These are phyloP conservation scores for Pleurotus tuber-regium DNA, from an alignment of 768 basidiomycete species.

Conservation along the genomic window DNA sequence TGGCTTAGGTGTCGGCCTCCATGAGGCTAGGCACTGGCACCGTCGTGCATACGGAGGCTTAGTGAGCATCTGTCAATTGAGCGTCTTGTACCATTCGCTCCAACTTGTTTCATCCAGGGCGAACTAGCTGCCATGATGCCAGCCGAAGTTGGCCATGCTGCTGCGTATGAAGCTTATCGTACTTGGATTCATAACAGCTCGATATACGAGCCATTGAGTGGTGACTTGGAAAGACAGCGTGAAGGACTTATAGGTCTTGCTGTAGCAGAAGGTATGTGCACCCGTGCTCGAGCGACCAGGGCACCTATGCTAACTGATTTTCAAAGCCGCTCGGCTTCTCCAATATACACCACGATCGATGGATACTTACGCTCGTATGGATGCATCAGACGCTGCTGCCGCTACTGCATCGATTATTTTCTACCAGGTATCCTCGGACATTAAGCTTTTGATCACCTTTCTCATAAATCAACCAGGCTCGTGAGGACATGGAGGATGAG, in stretches of 20 bases:
- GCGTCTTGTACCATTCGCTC: constrained; percentile 1
- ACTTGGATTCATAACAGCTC: constrained; percentile 53
- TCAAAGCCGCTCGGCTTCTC: constrained; percentile 54
- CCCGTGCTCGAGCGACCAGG: neutral
- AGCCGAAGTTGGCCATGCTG: constrained; percentile 68
- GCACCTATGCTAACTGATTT: constrained; percentile 11
- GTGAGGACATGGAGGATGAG: constrained; percentile 32
- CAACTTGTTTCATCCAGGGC: constrained; percentile 32
- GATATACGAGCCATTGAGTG: constrained; percentile 6
- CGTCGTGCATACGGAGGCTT: constrained; percentile 61
- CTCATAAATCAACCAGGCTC: constrained; percentile 23
- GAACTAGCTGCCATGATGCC: constrained; percentile 52
- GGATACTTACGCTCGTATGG: constrained; percentile 45
- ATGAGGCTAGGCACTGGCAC: constrained; percentile 68
- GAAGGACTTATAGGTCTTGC: constrained; percentile 3
- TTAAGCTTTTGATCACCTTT: neutral
- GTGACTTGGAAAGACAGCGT: constrained; percentile 4
- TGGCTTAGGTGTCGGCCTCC: constrained; percentile 46
- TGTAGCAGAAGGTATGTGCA: neutral
- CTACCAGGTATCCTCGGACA: constrained; percentile 37
- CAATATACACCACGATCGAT: constrained; percentile 42
- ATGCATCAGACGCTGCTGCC: constrained; percentile 64
- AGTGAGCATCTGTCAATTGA: constrained; percentile 30
- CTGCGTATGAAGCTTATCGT: constrained; percentile 75
- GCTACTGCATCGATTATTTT: constrained; percentile 64